phyloP scores from a whole-genome alignment of 805 yeast genomes.

The Dipodascus albidus region DNA sequence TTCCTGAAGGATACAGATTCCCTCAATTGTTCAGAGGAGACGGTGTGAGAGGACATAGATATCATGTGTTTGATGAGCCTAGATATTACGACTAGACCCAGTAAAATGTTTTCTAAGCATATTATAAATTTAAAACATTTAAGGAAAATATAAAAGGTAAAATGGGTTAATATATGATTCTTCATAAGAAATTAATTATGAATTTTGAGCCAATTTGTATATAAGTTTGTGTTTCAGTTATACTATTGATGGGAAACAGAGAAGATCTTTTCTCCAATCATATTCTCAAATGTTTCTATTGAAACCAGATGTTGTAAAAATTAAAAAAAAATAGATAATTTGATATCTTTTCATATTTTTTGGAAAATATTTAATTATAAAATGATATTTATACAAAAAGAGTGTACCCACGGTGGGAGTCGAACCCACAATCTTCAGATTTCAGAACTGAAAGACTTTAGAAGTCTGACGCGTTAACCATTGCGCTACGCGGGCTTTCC shows the following conservation, averaged over 20 bases:
- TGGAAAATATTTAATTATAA: too few species aligned
- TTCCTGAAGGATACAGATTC: slow-evolving; percentile 56
- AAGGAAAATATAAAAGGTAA: background rate
- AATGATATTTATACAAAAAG: background rate
- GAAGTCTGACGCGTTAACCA: slow-evolving; percentile 33
- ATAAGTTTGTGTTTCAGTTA: too few species aligned
- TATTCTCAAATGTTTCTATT: too few species aligned
- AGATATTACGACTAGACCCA: slow-evolving; percentile 44
- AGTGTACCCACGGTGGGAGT: slow-evolving; percentile 29
- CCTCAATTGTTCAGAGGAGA: slow-evolving; percentile 74
- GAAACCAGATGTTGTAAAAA: too few species aligned
- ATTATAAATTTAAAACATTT: background rate
- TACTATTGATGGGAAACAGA: too few species aligned
- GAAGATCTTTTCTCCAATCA: too few species aligned
- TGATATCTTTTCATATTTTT: too few species aligned
- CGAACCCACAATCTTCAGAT: slow-evolving; percentile 32
- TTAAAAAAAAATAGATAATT: too few species aligned
- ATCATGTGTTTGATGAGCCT: slow-evolving; percentile 93
- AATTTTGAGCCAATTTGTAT: too few species aligned
- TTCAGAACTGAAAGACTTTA: slow-evolving; percentile 7
- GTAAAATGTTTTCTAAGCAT: too few species aligned
- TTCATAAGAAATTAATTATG: too few species aligned
- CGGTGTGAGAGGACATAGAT: slow-evolving; percentile 87
- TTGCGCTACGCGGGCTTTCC: slow-evolving; percentile 31
- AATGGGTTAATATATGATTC: too few species aligned